phyloP scores from a whole-genome alignment of 768 basidiomycete genomes.

The Termitomyces sp. region DNA sequence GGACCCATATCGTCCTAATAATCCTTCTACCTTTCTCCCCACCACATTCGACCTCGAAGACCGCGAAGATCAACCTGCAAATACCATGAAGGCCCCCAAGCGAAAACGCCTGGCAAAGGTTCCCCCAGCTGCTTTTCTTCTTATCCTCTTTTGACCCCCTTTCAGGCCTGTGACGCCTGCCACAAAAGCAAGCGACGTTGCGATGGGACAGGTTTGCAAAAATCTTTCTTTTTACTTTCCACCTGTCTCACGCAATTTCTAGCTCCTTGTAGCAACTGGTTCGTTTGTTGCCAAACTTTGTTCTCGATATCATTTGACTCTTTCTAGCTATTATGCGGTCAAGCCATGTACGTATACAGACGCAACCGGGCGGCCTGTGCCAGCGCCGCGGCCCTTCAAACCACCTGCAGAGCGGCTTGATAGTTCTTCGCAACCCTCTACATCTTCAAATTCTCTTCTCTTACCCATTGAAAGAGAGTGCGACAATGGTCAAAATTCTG shows the following conservation, averaged over 20 bases:
- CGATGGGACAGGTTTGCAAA: constrained; percentile 65
- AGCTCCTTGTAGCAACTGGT: constrained; percentile 86
- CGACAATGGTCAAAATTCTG: constrained; percentile 24
- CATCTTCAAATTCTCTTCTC: constrained; percentile 19
- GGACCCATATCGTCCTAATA: constrained; percentile 28
- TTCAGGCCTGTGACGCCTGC: constrained; percentile 71
- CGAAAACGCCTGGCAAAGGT: constrained; percentile 54
- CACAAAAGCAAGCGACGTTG: constrained; percentile 83
- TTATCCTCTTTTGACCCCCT: constrained; percentile 9
- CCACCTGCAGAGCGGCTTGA: constrained; percentile 35
- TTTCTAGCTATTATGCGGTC: constrained; percentile 67
- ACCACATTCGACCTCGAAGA: constrained; percentile 22
- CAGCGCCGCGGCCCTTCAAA: constrained; percentile 55
- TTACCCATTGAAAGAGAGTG: constrained; percentile 28
- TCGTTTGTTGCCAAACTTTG: constrained; percentile 15
- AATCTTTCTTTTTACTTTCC: constrained; percentile 5
- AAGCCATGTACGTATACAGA: constrained; percentile 82
- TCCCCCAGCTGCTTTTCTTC: not conserved
- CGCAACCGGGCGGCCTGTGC: constrained; percentile 71
- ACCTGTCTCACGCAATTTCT: constrained; percentile 15
- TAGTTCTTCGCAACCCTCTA: constrained; percentile 14
- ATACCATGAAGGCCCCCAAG: constrained; percentile 43
- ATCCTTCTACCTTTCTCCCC: constrained; percentile 18
- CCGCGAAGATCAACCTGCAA: constrained; percentile 21
- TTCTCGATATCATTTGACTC: constrained; percentile 10